Base-by-base conservation (phyloP, 805 yeast species). In the Saturnispora silvae region DNA sequence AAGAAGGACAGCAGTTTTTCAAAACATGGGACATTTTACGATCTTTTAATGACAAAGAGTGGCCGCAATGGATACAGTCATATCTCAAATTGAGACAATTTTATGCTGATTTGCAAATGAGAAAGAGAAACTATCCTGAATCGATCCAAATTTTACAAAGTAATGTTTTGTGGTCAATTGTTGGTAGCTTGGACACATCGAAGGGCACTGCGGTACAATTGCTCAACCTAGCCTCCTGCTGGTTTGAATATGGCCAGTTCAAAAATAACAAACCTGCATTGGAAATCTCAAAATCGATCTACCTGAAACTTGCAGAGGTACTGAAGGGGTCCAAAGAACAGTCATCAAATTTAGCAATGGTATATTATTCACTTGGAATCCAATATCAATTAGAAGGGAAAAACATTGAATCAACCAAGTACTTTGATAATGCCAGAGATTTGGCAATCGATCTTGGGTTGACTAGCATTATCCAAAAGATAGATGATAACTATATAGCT, bases 341-440 rank as follows among this genome's bases (percentile, higher is more conserved):
- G 8, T 30, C 30, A 2, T 33, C 53, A 9, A 46, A 48, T 32
- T 27, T 81, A 29, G 92, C 94, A 0, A 64, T 87, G 53, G 75
- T 95, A 0, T 75, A 85, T 0, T 87, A 81, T 52, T 94, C 95
- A 0, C 63, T 83, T 28, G 97, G 96, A 2, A 94, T 86, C 4
- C 67, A 84, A 9, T 67, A 72, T 31, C 57, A 79, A n/a, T 83
- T 82, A 47, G 51, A 64, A 32, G 71, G 77, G 1, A 60, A 76
- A 9, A 63, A 70, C 39, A 67, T 64, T 2, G 59, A 66, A 38
- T 86, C 95, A 0, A 74, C 71, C 45, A 63, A 74, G 29, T 60
- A 71, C 20, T 61, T 87, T 33, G 62, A 77, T 5, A 86, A 81
- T 52, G 75, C 95, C 0, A 67, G 83, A 24, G 65, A 75, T 19